phyloP scores from a whole-genome alignment of 352 stramenopile species.

The Globisporangium heterothallicum region DNA sequence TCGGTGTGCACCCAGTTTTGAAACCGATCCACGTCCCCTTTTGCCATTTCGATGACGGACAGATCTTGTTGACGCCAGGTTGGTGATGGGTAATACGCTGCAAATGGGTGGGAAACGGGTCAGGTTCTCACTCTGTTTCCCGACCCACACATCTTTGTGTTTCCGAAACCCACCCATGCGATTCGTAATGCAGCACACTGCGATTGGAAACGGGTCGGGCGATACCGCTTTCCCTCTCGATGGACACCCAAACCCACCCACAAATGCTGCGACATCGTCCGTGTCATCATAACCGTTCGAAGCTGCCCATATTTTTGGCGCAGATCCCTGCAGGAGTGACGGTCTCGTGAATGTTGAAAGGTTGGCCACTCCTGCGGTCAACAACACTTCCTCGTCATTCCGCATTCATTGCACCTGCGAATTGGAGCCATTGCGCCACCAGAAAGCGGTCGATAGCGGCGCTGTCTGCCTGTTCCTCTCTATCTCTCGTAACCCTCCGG shows the following conservation, averaged over 20 bases:
- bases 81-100: neutral
- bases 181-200: too few relatives aligned
- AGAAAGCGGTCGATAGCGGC: too few relatives aligned
- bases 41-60: neutral
- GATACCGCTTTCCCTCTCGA: neutral
- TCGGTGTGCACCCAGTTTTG: neutral
- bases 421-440: too few relatives aligned
- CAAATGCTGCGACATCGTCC: neutral
- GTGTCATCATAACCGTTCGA: neutral
- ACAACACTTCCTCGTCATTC: neutral
- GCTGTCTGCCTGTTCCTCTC: too few relatives aligned
- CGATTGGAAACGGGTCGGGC: neutral
- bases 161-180: neutral
- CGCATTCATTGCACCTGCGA: too few relatives aligned
- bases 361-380: neutral
- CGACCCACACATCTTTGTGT: neutral
- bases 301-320: neutral
- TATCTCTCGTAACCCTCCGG: too few relatives aligned
- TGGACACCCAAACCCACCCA: neutral
- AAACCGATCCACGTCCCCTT: neutral
- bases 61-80: neutral
- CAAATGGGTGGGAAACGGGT: neutral
- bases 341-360: neutral
- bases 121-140: neutral
- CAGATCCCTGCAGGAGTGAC: neutral